Evolutionary conservation across 2,329 filamentous ascomycete species (phyloP).

Genomic region (Claviceps sorghi): DNA sequence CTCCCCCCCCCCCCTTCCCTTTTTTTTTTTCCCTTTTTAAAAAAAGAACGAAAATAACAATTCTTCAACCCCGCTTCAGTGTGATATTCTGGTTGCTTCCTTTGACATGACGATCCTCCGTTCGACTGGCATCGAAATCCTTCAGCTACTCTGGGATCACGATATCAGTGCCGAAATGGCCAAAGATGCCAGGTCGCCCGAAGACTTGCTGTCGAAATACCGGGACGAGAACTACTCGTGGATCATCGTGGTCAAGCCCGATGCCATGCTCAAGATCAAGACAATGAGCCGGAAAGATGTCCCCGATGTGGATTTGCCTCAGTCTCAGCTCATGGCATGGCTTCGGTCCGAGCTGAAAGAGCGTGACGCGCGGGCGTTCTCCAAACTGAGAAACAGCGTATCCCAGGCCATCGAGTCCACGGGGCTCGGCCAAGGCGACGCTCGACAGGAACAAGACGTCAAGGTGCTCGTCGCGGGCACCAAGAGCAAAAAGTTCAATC

Average conservation of each 20-base stretch:
- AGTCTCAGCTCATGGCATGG: slow-evolving; percentile 61
- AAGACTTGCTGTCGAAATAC: slow-evolving; percentile 65
- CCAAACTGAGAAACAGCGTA: slow-evolving; percentile 23
- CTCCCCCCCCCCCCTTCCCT: background rate
- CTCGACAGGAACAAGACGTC: slow-evolving; percentile 51
- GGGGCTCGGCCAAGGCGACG: slow-evolving; percentile 13
- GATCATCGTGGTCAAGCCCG: slow-evolving; percentile 78
- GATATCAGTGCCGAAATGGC: slow-evolving; percentile 83
- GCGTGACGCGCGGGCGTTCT: slow-evolving; percentile 47
- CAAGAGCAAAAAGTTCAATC: slow-evolving; percentile 81
- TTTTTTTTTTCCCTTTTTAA: background rate
- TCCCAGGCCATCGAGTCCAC: slow-evolving; percentile 16
- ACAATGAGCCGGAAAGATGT: slow-evolving; percentile 62
- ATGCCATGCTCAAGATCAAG: slow-evolving; percentile 62
- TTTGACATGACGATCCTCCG: slow-evolving; percentile 67
- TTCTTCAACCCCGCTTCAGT: slow-evolving; percentile 28
- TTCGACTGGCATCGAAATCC: slow-evolving; percentile 59
- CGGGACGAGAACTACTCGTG: slow-evolving; percentile 67
- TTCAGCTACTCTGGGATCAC: slow-evolving; percentile 67
- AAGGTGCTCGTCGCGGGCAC: slow-evolving; percentile 73
- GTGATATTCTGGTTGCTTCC: slow-evolving; percentile 79
- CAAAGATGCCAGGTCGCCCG: slow-evolving; percentile 59
- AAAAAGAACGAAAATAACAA: background rate
- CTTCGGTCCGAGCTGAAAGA: slow-evolving; percentile 72
- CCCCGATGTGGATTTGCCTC: slow-evolving; percentile 59